phyloP scores from a whole-genome alignment of 306 rosid species.

The Senna siamea region DNA sequence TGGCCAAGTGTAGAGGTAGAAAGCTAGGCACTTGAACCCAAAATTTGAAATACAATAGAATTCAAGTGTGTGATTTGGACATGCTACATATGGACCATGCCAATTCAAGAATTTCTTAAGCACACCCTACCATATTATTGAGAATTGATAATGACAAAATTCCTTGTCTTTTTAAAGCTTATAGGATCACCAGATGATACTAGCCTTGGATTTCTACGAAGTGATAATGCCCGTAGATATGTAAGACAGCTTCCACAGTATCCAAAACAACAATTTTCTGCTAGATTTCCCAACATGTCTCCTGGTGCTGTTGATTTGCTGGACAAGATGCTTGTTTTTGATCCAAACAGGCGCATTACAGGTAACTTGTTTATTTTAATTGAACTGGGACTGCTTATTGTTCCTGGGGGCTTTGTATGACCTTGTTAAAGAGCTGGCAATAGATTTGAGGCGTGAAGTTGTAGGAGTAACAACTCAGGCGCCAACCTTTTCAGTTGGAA shows the following conservation, averaged over 20 bases:
- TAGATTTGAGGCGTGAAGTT: background rate
- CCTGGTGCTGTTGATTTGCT: constrained; percentile 78
- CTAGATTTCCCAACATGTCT: constrained; percentile 75
- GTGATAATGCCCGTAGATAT: constrained; percentile 91
- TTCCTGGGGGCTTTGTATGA: background rate
- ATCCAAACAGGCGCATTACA: constrained; percentile 90
- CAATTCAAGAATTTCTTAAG: background rate
- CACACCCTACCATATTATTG: background rate
- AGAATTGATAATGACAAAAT: constrained; percentile 18
- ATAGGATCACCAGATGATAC: constrained; percentile 95
- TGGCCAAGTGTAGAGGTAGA: background rate
- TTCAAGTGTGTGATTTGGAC: background rate
- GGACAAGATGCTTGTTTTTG: constrained; percentile 91
- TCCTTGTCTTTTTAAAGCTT: constrained; percentile 64
- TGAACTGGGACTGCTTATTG: background rate
- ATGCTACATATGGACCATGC: background rate
- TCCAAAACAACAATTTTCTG: constrained; percentile 71
- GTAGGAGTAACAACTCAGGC: background rate
- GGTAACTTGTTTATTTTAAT: constrained; percentile 49
- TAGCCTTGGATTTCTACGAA: constrained; percentile 93
- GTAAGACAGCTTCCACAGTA: constrained; percentile 87
- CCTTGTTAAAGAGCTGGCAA: background rate
- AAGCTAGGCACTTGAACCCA: background rate
- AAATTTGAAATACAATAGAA: background rate
- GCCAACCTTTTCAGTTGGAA: background rate